Evolutionary conservation across 805 yeast species (phyloP).

Genomic region (Lipomyces yamanashiensis): DNA sequence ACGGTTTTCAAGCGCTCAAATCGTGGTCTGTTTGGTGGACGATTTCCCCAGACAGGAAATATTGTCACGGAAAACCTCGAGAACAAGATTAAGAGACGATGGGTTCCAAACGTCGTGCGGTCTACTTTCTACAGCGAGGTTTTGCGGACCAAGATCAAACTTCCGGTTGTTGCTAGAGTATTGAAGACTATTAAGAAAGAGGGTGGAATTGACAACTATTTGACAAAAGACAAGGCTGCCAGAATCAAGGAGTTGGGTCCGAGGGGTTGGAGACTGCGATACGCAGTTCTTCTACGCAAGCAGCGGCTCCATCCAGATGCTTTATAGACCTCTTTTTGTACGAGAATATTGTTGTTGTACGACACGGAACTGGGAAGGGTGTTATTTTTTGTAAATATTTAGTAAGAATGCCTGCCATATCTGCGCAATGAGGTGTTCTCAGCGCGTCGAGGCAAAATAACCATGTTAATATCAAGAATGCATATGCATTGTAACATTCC

Average conservation of each 20-base stretch:
- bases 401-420: too few relatives aligned
- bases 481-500: too few relatives aligned
- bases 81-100: slow-evolving; percentile 72
- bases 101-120: slow-evolving; percentile 79
- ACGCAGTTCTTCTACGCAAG: slow-evolving; percentile 58
- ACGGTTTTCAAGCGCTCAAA: slow-evolving; percentile 80
- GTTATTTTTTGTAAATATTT: too few relatives aligned
- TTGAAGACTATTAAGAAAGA: slow-evolving; percentile 86
- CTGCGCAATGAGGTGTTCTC: too few relatives aligned
- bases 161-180: slow-evolving; percentile 77
- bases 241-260: slow-evolving; percentile 92
- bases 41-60: slow-evolving; percentile 76
- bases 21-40: slow-evolving; percentile 89
- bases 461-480: too few relatives aligned
- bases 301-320: slow-evolving; percentile 12
- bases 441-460: too few relatives aligned
- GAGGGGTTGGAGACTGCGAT: slow-evolving; percentile 88
- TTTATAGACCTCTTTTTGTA: neutral
- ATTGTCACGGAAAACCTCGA: slow-evolving; percentile 70
- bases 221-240: slow-evolving; percentile 84
- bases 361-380: too few relatives aligned
- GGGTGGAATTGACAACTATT: slow-evolving; percentile 91
- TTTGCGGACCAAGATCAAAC: slow-evolving; percentile 58
- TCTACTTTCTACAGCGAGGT: slow-evolving; percentile 85
- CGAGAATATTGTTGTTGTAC: neutral